Evolutionary conservation across 2,329 filamentous ascomycete genomes (phyloP).

Genomic region (Trichothecium roseum): DNA sequence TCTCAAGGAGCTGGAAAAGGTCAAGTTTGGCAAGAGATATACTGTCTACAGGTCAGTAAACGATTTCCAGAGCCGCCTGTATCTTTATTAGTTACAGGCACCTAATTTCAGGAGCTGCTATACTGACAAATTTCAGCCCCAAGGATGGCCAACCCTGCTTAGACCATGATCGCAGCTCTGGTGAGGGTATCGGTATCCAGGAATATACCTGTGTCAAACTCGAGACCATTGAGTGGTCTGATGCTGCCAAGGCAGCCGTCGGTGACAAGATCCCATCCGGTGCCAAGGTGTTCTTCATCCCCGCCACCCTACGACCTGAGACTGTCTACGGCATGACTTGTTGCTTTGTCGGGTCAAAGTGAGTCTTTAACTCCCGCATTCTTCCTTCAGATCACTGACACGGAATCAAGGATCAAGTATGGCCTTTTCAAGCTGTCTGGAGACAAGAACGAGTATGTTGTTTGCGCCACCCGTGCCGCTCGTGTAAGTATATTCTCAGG

Average conservation of each 20-base stretch:
- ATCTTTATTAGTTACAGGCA: slow-evolving; percentile 56
- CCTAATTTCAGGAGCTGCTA: slow-evolving; percentile 17
- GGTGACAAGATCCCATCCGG: slow-evolving; percentile 68
- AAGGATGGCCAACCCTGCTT: slow-evolving; percentile 36
- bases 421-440: slow-evolving; percentile 64
- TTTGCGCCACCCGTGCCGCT: slow-evolving; percentile 76
- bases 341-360: slow-evolving; percentile 83
- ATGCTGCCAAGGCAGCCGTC: slow-evolving; percentile 59
- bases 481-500: too few relatives aligned
- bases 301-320: slow-evolving; percentile 86
- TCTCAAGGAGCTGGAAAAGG: slow-evolving; percentile 79
- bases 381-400: not conserved
- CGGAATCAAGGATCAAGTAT: slow-evolving; percentile 53
- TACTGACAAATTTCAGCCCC: slow-evolving; percentile 16
- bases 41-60: slow-evolving; percentile 62
- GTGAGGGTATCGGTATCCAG: slow-evolving; percentile 56
- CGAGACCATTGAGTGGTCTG: slow-evolving; percentile 81
- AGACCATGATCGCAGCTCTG: slow-evolving; percentile 36
- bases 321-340: slow-evolving; percentile 98
- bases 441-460: slow-evolving; percentile 67
- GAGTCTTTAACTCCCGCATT: not conserved
- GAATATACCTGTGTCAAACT: slow-evolving; percentile 92
- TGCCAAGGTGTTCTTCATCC: slow-evolving; percentile 78
- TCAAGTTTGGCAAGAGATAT: slow-evolving; percentile 87
- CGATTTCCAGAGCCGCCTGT: too few relatives aligned